Conservation (phyloP, 2,329 filamentous ascomycete genomes). For the Sporothrix variecibatus region DNA sequence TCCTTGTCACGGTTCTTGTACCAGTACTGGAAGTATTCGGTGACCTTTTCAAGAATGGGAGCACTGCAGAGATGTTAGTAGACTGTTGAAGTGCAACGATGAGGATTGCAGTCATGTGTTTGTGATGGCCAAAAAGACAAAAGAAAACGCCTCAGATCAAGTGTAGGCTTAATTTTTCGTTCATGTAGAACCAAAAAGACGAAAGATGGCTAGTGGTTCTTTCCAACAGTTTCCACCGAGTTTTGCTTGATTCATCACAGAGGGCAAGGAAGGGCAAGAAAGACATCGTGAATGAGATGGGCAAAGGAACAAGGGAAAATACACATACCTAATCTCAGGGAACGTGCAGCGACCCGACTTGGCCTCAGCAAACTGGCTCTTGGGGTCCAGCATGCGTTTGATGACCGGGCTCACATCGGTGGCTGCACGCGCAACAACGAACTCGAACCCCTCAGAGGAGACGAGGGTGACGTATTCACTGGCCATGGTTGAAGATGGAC, state of each 20-base stretch:
- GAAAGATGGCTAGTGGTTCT: conserved; percentile 25
- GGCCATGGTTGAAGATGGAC: conserved; percentile 23
- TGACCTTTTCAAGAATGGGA: conserved; percentile 75
- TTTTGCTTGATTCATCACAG: conserved; percentile 38
- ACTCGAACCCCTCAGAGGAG: conserved; percentile 75
- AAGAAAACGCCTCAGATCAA: conserved; percentile 34
- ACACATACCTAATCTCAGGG: conserved; percentile 70
- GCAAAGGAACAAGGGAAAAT: background rate
- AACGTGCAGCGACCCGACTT: conserved; percentile 65
- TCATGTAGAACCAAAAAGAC: conserved; percentile 26
- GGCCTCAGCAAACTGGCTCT: conserved; percentile 67
- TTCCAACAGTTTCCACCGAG: conserved; percentile 21
- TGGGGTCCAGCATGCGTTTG: conserved; percentile 72
- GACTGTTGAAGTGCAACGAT: background rate
- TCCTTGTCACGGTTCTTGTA: conserved; percentile 70
- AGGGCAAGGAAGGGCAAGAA: conserved; percentile 23
- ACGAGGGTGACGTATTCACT: conserved; percentile 77
- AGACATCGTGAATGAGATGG: conserved; percentile 5
- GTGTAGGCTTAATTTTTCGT: conserved; percentile 31
- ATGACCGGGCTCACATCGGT: conserved; percentile 70
- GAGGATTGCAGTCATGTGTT: too few species aligned
- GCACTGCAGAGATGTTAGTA: conserved; percentile 51
- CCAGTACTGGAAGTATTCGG: conserved; percentile 83
- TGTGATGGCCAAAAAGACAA: background rate
- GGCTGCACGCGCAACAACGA: conserved; percentile 71